Evolutionary conservation across 352 stramenopile species (phyloP).

Genomic region (Pythium grandisporangium): DNA sequence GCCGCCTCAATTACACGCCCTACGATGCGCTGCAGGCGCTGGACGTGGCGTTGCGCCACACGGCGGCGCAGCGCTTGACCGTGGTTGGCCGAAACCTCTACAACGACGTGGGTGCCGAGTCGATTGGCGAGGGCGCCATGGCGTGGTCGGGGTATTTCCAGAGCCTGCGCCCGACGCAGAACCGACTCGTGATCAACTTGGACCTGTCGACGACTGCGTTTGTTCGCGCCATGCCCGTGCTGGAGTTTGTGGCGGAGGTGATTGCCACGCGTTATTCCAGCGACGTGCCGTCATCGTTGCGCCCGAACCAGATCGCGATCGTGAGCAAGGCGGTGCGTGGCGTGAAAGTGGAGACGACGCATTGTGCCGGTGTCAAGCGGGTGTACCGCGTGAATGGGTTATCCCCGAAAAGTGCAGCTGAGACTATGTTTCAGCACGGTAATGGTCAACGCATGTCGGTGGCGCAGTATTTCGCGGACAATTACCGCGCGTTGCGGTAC

Average conservation of each 20-base stretch:
- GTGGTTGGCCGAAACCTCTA: conserved; percentile 55
- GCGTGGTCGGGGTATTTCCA: conserved; percentile 74
- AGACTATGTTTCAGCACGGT: conserved; percentile 57
- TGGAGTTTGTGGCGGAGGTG: conserved; percentile 32
- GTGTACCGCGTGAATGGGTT: conserved; percentile 62
- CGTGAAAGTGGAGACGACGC: conserved; percentile 57
- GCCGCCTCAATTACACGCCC: conserved; percentile 60
- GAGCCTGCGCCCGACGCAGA: conserved; percentile 58
- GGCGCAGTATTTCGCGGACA: conserved; percentile 59
- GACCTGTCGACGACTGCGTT: conserved; percentile 68
- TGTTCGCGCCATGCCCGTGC: conserved; percentile 44
- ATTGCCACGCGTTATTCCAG: conserved; percentile 11
- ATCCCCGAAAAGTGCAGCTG: conserved; percentile 23
- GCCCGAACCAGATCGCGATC: conserved; percentile 29
- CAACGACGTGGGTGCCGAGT: conserved; percentile 17
- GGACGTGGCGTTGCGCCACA: conserved; percentile 57
- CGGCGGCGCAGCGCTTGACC: conserved; percentile 39
- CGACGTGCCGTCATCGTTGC: conserved; percentile 20
- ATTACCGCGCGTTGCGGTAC: conserved; percentile 37
- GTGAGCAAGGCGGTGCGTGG: conserved; percentile 50
- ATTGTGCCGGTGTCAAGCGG: conserved; percentile 44
- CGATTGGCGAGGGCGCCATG: conserved; percentile 50
- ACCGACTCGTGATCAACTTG: conserved; percentile 52
- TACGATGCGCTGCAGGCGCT: conserved; percentile 65
- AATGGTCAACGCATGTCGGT: conserved; percentile 34